phyloP scores from a whole-genome alignment of 441 rosid species.

The Gossypium trilobum region DNA sequence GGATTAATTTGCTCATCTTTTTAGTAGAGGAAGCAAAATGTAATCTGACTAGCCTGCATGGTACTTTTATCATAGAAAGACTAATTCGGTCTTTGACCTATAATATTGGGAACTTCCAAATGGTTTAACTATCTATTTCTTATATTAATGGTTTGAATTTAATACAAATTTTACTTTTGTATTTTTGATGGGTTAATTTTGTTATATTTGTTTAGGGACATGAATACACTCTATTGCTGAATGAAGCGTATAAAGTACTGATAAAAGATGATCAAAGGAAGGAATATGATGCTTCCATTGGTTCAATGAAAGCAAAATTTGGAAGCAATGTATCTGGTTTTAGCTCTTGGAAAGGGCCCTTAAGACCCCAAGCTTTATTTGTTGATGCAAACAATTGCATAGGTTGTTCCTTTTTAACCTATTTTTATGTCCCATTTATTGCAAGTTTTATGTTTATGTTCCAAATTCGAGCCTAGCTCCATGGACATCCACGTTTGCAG shows the following conservation, averaged over 20 bases:
- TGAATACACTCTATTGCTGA: conserved; percentile 38
- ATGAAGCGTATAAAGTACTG: conserved; percentile 48
- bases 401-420: conserved; percentile 20
- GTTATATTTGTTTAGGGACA: conserved; percentile 32
- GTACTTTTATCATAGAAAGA: too few relatives aligned
- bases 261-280: conserved; percentile 36
- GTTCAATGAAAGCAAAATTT: conserved; percentile 19
- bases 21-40: too few relatives aligned
- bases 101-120: too few relatives aligned
- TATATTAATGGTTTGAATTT: background rate
- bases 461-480: background rate
- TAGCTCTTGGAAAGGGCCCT: conserved; percentile 52
- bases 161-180: background rate
- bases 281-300: conserved; percentile 38
- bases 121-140: background rate
- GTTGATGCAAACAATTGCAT: conserved; percentile 57
- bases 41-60: too few relatives aligned
- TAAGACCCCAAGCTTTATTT: conserved; percentile 46
- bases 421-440: background rate
- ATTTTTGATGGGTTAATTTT: background rate
- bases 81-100: too few relatives aligned
- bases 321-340: conserved; percentile 24
- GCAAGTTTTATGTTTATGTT: background rate
- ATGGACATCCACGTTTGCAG: conserved; percentile 20
- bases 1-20: too few relatives aligned